Conservation (phyloP, 176 grass and related monocot genomes). For the Musa itinerans region DNA sequence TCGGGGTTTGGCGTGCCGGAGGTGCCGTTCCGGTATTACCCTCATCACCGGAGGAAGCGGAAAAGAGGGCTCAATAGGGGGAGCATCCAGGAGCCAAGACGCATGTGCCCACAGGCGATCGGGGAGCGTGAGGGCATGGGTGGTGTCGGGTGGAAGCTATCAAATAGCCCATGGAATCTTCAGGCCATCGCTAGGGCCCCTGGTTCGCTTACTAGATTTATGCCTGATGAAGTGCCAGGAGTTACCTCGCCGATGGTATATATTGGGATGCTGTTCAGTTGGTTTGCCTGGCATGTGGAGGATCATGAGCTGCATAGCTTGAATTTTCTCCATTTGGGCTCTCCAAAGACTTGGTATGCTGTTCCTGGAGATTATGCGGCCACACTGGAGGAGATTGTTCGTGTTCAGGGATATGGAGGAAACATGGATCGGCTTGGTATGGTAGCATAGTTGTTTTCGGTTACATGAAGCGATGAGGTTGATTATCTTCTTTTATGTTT, state of each 20-base stretch:
- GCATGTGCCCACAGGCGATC: background rate
- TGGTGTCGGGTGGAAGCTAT: conserved; percentile 48
- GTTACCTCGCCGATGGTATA: conserved; percentile 98
- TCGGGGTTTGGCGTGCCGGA: conserved; percentile 56
- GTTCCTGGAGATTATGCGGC: conserved; percentile 50
- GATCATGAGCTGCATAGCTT: conserved; percentile 97
- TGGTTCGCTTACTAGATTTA: conserved; percentile 83
- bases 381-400: conserved; percentile 70
- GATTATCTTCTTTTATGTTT: conserved; percentile 20
- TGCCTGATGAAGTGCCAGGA: conserved; percentile 85
- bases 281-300: conserved; percentile 98
- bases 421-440: conserved; percentile 64
- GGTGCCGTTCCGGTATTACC: background rate
- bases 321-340: conserved; percentile 74
- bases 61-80: conserved; percentile 16
- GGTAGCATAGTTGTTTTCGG: background rate
- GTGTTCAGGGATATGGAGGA: conserved; percentile 73
- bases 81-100: conserved; percentile 15
- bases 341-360: conserved; percentile 87
- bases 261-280: conserved; percentile 94
- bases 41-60: conserved; percentile 20
- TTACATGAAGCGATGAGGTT: background rate
- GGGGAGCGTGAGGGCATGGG: conserved; percentile 13
- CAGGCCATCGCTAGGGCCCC: conserved; percentile 72
- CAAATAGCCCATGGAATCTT: conserved; percentile 91